Percentiles rank a stretch among this genome's conserved stretches.
Evolutionary conservation across 1,139 yeast genomes (phyloP).

Genomic region (Kodamaea derodonti): DNA sequence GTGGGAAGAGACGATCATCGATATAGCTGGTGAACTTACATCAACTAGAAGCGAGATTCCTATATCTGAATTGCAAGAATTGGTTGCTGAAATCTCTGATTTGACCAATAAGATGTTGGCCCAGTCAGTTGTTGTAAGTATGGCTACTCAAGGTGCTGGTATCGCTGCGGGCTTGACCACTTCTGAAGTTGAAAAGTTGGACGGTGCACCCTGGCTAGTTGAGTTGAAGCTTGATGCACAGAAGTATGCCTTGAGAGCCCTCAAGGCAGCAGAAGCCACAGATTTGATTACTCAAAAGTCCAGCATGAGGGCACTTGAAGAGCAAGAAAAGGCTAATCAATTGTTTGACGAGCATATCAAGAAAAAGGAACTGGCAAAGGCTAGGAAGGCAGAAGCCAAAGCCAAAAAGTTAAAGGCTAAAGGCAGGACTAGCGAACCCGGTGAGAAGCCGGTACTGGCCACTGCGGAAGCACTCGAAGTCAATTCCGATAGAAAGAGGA

Average conservation of each 20-base stretch:
- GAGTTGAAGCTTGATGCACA: background rate
- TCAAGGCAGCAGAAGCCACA: conserved; percentile 4
- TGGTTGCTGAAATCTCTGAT: background rate
- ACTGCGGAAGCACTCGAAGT: background rate
- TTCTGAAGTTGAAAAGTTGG: background rate
- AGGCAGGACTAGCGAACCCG: background rate
- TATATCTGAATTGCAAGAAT: background rate
- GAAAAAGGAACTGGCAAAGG: background rate
- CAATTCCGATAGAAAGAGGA: conserved; percentile 4
- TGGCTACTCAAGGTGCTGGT: conserved; percentile 1
- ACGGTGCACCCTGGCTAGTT: background rate
- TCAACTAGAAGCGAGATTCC: background rate
- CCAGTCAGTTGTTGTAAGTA: background rate
- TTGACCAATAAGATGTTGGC: conserved; percentile 1
- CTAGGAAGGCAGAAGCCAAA: background rate
- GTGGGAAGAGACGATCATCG: background rate
- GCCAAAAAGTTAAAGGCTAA: background rate
- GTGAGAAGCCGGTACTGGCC: background rate
- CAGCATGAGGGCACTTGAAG: background rate
- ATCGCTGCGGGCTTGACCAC: background rate
- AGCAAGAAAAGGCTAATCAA: conserved; percentile 1
- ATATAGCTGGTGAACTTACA: background rate
- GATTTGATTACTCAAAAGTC: background rate
- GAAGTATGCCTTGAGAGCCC: conserved; percentile 3
- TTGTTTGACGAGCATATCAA: background rate